Conservation (phyloP, 108 stramenopile genomes). For the Pseudonitzschia multiseries region DNA sequence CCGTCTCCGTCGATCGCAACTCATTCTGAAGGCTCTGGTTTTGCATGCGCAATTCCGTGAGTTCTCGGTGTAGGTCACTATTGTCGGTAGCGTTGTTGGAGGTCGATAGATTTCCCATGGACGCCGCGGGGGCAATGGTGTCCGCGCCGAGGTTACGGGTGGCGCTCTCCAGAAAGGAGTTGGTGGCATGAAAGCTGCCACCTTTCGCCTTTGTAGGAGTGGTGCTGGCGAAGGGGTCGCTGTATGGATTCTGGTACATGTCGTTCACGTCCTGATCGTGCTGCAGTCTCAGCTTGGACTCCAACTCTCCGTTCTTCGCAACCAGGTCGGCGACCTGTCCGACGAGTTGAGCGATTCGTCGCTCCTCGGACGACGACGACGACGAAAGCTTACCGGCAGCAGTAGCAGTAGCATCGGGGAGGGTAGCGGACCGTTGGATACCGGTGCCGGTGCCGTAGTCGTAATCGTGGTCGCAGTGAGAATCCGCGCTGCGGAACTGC, state of each 20-base stretch:
- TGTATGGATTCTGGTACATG: conserved; percentile 20
- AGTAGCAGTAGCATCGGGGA: no score
- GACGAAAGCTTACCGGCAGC: no score
- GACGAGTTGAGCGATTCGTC: background rate
- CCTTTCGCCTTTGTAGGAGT: background rate
- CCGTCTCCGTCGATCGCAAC: background rate
- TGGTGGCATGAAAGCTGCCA: background rate
- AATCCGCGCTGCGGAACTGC: conserved; percentile 1
- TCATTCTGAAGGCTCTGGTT: conserved; percentile 2
- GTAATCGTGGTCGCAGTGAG: background rate
- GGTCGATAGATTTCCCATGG: background rate
- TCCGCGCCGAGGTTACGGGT: background rate
- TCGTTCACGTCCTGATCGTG: conserved; percentile 10
- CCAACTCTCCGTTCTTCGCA: background rate
- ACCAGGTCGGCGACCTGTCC: background rate
- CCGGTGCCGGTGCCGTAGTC: background rate
- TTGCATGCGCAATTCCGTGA: conserved; percentile 6
- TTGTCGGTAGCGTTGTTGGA: background rate
- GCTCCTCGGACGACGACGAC: background rate
- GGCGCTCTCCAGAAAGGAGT: background rate
- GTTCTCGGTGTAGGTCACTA: conserved; percentile 1
- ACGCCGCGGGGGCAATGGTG: background rate
- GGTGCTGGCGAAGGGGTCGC: background rate
- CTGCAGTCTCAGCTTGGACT: background rate
- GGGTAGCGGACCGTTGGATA: no score